These are phyloP conservation scores for Closterium sp. DNA, from an alignment of 139 green algal genomes.

Conservation along the genomic window DNA sequence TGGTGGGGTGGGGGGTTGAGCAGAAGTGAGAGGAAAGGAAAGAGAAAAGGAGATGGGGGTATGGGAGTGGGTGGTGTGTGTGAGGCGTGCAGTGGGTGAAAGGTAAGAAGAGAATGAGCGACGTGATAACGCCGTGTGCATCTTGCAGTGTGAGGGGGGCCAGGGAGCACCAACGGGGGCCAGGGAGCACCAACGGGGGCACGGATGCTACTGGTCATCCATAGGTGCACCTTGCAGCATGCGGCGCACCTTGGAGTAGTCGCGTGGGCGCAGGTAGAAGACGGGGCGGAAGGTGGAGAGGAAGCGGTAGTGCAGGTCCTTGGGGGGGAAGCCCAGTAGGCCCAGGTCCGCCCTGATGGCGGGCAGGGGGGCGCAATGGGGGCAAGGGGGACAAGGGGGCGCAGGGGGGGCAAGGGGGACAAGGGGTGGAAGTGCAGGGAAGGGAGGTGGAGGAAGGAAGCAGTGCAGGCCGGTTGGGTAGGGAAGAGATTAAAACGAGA, in stretches of 20 bases:
- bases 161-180: neutral
- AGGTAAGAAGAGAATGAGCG: neutral
- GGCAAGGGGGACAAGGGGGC: neutral
- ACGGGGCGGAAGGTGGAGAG: constrained; percentile 50
- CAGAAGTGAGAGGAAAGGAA: too few species aligned
- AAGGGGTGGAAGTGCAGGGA: too few species aligned
- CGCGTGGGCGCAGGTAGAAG: constrained; percentile 55
- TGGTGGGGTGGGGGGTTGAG: too few species aligned
- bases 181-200: too few species aligned
- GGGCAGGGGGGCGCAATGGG: neutral
- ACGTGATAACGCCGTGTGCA: neutral
- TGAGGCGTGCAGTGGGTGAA: too few species aligned
- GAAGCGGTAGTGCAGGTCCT: constrained; percentile 57
- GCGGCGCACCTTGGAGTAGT: constrained; percentile 54
- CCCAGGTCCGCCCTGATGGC: constrained; percentile 53
- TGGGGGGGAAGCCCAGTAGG: constrained; percentile 54
- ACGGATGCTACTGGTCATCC: too few species aligned
- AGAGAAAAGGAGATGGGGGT: too few species aligned
- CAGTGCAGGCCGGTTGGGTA: too few species aligned
- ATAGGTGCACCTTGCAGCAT: neutral
- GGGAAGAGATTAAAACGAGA: too few species aligned
- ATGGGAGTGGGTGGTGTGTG: too few species aligned
- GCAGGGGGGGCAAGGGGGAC: neutral
- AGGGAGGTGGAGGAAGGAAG: too few species aligned
- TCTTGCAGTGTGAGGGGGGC: neutral